These are phyloP conservation scores for Botrytis aclada DNA, from an alignment of 2,329 filamentous ascomycete species.

Conservation along the genomic window DNA sequence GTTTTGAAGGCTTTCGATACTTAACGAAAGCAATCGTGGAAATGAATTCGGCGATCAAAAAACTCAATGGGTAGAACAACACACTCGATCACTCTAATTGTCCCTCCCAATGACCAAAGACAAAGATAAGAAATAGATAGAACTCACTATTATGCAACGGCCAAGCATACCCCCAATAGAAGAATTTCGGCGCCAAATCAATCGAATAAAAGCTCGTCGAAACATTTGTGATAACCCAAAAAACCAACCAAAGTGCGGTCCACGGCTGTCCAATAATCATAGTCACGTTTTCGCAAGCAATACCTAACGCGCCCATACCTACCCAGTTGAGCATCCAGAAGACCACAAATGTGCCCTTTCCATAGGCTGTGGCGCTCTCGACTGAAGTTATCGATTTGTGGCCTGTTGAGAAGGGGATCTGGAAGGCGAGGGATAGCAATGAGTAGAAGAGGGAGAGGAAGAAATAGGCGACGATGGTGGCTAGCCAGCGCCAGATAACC, in stretches of 20 bases:
- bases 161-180: conserved; percentile 61
- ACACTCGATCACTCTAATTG: background rate
- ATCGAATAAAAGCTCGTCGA: conserved; percentile 58
- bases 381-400: conserved; percentile 45
- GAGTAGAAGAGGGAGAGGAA: conserved; percentile 62
- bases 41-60: too few relatives aligned
- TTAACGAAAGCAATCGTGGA: too few relatives aligned
- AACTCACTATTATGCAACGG: conserved; percentile 55
- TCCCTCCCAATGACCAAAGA: background rate
- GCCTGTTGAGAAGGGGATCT: conserved; percentile 56
- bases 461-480: conserved; percentile 56
- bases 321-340: conserved; percentile 64
- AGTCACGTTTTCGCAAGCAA: conserved; percentile 63
- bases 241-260: conserved; percentile 8
- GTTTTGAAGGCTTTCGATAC: too few relatives aligned
- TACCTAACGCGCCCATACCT: conserved; percentile 60
- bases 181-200: conserved; percentile 56
- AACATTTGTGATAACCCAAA: conserved; percentile 54
- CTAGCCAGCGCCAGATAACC: conserved; percentile 55
- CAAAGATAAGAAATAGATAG: background rate
- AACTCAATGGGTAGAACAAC: too few relatives aligned
- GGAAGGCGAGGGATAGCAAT: conserved; percentile 60
- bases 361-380: conserved; percentile 50
- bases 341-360: conserved; percentile 55
- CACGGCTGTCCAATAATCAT: conserved; percentile 58